phyloP scores from a whole-genome alignment of 192 early-diverging fungal genomes.

The Tieghemiomyces parasiticus region DNA sequence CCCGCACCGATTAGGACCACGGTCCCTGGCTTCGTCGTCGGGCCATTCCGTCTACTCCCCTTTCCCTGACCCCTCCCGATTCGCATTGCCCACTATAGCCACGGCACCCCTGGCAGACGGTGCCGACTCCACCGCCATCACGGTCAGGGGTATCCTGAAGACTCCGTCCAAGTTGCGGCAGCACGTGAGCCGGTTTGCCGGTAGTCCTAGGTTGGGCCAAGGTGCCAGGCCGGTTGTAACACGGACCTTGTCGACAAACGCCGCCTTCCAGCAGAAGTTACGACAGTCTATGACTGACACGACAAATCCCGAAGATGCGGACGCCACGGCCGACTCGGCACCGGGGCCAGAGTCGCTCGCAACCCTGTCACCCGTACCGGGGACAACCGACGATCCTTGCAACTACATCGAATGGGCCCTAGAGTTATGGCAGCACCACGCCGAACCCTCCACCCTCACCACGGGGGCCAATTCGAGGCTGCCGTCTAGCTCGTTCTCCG shows the following conservation, averaged over 20 bases:
- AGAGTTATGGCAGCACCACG: background rate
- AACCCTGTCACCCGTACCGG: background rate
- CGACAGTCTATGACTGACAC: no score
- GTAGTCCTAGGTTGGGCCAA: background rate
- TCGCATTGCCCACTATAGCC: background rate
- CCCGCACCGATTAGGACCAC: background rate
- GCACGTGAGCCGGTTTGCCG: background rate
- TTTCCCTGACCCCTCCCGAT: background rate
- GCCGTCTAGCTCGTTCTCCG: background rate
- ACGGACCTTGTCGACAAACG: background rate
- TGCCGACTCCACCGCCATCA: background rate
- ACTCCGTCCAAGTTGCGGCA: background rate
- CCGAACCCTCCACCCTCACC: background rate
- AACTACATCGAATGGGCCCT: background rate
- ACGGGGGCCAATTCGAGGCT: background rate
- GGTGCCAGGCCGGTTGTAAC: background rate
- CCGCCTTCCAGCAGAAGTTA: background rate
- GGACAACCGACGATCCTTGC: background rate
- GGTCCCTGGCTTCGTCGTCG: background rate
- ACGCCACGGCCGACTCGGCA: background rate
- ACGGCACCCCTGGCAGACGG: background rate
- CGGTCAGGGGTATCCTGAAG: background rate
- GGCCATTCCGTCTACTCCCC: slow-evolving; percentile 4
- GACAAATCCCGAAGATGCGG: background rate
- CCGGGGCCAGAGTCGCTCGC: background rate